Conservation (phyloP, 495 filamentous ascomycete species). For the Xylaria castorea region DNA sequence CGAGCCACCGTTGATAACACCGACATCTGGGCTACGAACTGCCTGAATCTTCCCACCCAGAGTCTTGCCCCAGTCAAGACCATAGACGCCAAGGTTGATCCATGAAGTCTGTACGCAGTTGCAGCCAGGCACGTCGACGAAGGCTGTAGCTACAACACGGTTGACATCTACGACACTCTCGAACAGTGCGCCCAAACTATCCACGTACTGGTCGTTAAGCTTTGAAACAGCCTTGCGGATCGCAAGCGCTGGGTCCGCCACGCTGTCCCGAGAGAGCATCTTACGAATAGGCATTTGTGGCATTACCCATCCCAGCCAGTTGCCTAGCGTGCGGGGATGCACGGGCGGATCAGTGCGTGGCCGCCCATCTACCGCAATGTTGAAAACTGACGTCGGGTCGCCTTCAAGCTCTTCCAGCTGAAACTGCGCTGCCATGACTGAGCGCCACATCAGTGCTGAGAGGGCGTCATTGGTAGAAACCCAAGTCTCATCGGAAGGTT, state of each 20-base stretch:
- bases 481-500: conserved; percentile 37
- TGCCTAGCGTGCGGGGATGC: conserved; percentile 43
- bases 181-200: conserved; percentile 37
- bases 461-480: conserved; percentile 53
- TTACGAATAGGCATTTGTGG: conserved; percentile 38
- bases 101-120: conserved; percentile 46
- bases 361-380: conserved; percentile 45
- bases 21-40: conserved; percentile 43
- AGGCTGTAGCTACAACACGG: conserved; percentile 41
- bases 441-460: conserved; percentile 50
- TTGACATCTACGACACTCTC: conserved; percentile 34
- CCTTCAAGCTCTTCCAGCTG: conserved; percentile 40
- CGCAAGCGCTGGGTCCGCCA: conserved; percentile 39
- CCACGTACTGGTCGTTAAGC: conserved; percentile 39
- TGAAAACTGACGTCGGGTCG: conserved; percentile 42
- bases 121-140: conserved; percentile 45
- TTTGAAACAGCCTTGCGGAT: conserved; percentile 33
- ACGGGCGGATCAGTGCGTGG: conserved; percentile 41
- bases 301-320: conserved; percentile 43
- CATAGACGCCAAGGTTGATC: conserved; percentile 42
- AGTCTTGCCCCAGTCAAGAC: conserved; percentile 44
- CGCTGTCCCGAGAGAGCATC: conserved; percentile 40
- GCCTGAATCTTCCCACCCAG: conserved; percentile 43
- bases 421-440: conserved; percentile 45
- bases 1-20: conserved; percentile 45